Percentiles rank a stretch among this genome's conserved stretches.
These are phyloP conservation scores for Hyphopichia fennica DNA, from an alignment of 1,139 yeast genomes.

Conservation along the genomic window DNA sequence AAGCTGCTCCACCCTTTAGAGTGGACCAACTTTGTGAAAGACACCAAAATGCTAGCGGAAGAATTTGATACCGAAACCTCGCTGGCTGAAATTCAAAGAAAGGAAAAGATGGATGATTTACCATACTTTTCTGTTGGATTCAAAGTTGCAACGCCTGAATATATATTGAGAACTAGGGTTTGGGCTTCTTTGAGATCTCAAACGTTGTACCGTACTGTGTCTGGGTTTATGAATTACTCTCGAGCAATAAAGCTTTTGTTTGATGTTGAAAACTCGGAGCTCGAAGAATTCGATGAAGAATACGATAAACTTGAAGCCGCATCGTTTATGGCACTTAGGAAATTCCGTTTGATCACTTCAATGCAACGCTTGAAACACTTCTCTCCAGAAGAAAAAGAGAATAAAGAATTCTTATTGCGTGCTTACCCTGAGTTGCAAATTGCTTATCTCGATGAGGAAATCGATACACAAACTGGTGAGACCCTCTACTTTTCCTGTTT, in stretches of 20 bases:
- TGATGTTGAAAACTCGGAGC: conserved; percentile 38
- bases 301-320: conserved; percentile 36
- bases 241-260: conserved; percentile 50
- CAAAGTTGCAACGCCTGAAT: conserved; percentile 55
- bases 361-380: conserved; percentile 44
- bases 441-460: conserved; percentile 40
- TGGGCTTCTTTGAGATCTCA: conserved; percentile 62
- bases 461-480: conserved; percentile 24
- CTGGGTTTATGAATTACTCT: conserved; percentile 60
- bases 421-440: conserved; percentile 51
- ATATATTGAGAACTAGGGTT: conserved; percentile 50
- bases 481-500: conserved; percentile 32
- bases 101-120: conserved; percentile 31
- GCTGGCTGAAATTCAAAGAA: conserved; percentile 17
- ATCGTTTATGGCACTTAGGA: conserved; percentile 40
- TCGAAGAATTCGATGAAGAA: conserved; percentile 22
- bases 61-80: conserved; percentile 38
- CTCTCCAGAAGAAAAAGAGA: conserved; percentile 35
- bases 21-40: conserved; percentile 53
- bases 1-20: conserved; percentile 52
- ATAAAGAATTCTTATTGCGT: conserved; percentile 34
- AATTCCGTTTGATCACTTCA: conserved; percentile 46
- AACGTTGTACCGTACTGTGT: conserved; percentile 53
- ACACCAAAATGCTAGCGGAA: conserved; percentile 49
- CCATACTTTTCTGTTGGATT: conserved; percentile 53